A percentile compares a stretch with the other conserved stretches of the same genome.
These are phyloP conservation scores for Teratosphaeria nubilosa DNA, from an alignment of 2,329 filamentous ascomycete genomes.

Conservation along the genomic window DNA sequence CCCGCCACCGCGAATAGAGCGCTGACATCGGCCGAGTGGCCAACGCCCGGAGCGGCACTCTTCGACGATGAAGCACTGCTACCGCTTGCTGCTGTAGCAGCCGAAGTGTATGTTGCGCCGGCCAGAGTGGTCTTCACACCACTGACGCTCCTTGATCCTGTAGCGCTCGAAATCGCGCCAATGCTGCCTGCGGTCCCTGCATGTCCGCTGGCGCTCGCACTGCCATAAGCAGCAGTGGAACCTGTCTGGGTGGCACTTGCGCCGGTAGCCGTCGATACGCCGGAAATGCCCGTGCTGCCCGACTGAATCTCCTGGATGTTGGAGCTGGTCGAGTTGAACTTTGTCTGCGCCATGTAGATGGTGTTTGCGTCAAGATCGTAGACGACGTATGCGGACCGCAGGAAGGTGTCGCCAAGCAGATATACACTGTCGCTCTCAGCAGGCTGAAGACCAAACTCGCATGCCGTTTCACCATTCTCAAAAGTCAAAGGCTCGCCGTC, in stretches of 20 bases:
- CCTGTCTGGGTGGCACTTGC: not conserved
- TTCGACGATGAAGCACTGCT: not conserved
- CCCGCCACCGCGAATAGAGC: not conserved
- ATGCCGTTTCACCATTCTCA: conserved; percentile 3
- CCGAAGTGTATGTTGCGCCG: not conserved
- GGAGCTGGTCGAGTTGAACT: conserved; percentile 46
- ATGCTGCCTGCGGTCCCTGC: not conserved
- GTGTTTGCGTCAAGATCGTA: conserved; percentile 5
- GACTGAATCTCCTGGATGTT: conserved; percentile 43
- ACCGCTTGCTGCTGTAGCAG: not conserved
- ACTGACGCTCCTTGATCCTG: not conserved
- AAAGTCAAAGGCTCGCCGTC: not conserved
- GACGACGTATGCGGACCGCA: conserved; percentile 8
- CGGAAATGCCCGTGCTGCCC: not conserved
- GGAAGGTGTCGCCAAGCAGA: conserved; percentile 6
- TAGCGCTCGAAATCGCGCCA: not conserved
- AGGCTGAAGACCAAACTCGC: conserved; percentile 2
- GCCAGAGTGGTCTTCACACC: not conserved
- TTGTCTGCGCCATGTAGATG: conserved; percentile 40
- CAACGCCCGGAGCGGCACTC: not conserved
- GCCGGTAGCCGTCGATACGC: not conserved
- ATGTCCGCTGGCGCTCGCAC: not conserved
- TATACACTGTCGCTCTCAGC: not conserved
- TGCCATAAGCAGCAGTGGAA: not conserved
- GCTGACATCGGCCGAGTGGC: not conserved